Conservation (phyloP, 176 grass and related monocot species). For the Avena sativa region DNA sequence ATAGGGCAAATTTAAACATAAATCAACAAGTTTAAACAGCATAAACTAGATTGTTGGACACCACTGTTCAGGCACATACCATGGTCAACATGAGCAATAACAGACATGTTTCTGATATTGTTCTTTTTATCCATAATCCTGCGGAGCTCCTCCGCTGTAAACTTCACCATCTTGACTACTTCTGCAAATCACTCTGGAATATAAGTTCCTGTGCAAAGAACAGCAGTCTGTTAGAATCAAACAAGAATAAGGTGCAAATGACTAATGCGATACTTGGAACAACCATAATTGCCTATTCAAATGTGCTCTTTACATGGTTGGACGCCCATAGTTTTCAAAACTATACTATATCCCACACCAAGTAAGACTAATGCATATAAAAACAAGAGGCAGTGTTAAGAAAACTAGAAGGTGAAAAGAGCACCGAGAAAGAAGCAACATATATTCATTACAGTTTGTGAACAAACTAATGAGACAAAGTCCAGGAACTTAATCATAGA, state of each 20-base stretch:
- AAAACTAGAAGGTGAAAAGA: neutral
- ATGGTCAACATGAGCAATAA: constrained; percentile 89
- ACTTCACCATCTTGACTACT: constrained; percentile 90
- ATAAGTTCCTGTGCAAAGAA: constrained; percentile 10
- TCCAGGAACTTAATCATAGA: too few relatives aligned
- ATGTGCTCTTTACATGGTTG: neutral
- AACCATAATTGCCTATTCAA: neutral
- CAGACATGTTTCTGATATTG: constrained; percentile 92
- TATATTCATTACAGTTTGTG: neutral
- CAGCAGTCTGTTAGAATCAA: neutral
- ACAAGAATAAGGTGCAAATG: neutral
- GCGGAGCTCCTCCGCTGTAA: constrained; percentile 83
- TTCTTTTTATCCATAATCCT: constrained; percentile 92
- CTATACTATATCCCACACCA: neutral
- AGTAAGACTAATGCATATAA: neutral
- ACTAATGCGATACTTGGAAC: neutral
- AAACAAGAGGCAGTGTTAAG: neutral
- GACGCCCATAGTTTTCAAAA: neutral
- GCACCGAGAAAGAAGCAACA: neutral
- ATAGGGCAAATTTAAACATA: neutral
- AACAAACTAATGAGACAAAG: neutral
- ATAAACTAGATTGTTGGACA: neutral
- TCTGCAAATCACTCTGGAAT: constrained; percentile 37
- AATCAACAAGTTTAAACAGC: neutral
- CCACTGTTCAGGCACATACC: constrained; percentile 42